Conservation (phyloP, 177 flowering plant species). For the Vitis hybrid region DNA sequence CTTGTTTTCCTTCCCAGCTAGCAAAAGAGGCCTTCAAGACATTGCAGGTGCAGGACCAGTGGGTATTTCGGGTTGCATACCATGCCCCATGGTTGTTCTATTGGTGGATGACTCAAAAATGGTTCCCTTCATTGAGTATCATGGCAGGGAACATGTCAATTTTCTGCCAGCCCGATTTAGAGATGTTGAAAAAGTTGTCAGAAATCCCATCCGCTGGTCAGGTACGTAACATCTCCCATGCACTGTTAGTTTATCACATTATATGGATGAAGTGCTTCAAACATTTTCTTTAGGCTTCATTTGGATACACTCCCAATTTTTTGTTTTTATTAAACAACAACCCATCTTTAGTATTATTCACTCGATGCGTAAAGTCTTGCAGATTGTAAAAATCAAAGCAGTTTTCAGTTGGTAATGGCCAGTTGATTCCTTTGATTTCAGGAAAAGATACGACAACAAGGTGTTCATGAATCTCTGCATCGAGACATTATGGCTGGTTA, state of each 20-base stretch:
- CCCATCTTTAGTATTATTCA: no score
- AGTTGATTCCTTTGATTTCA: conserved; percentile 12
- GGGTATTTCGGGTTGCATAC: conserved; percentile 58
- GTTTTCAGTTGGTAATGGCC: no score
- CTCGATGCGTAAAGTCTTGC: no score
- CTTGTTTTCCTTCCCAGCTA: conserved; percentile 45
- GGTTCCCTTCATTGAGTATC: conserved; percentile 45
- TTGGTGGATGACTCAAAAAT: conserved; percentile 83
- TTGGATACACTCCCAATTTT: background rate
- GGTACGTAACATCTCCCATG: conserved; percentile 18
- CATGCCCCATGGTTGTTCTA: conserved; percentile 56
- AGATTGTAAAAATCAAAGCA: no score
- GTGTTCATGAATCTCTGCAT: conserved; percentile 50
- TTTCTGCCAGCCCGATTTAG: conserved; percentile 43
- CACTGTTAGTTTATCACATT: background rate
- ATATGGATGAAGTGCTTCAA: no score
- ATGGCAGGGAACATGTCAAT: conserved; percentile 24
- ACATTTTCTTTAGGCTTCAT: no score
- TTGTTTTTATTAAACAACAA: background rate
- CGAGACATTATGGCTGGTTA: conserved; percentile 37
- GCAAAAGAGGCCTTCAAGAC: conserved; percentile 25
- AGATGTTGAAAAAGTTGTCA: conserved; percentile 30
- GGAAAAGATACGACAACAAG: conserved; percentile 49
- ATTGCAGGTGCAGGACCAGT: conserved; percentile 29
- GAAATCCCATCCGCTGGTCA: conserved; percentile 20